A percentile compares a stretch with the other conserved stretches of the same genome.
phyloP scores from a whole-genome alignment of 805 yeast genomes.

The Lachancea mirantina region DNA sequence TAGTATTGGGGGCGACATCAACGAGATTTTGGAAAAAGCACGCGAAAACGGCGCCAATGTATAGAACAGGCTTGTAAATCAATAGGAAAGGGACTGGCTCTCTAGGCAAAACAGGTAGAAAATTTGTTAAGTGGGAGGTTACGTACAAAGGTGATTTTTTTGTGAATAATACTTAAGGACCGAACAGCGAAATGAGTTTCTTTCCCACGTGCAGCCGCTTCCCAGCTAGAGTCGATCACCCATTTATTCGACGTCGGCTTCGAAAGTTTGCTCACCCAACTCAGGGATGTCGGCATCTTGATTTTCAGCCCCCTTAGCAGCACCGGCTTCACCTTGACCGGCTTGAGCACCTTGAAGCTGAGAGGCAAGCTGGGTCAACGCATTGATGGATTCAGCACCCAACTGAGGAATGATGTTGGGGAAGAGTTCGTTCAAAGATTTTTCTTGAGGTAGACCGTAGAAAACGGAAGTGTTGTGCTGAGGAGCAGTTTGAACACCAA shows the following conservation, averaged over 20 bases:
- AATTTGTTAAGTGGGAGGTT: too few species aligned
- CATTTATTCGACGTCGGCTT: constrained; percentile 34
- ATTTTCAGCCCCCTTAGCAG: constrained; percentile 43
- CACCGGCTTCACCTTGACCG: constrained; percentile 43
- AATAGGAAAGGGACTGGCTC: too few species aligned
- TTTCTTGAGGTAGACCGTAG: constrained; percentile 92
- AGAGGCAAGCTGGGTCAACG: constrained; percentile 83
- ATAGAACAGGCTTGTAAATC: too few species aligned
- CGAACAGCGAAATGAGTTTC: too few species aligned
- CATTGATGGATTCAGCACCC: constrained; percentile 90
- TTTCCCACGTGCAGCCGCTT: too few species aligned
- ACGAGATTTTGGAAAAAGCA: constrained; percentile 28
- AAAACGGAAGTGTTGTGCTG: constrained; percentile 88
- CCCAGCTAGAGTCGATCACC: too few species aligned
- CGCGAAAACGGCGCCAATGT: constrained; percentile 23
- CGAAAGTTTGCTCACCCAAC: constrained; percentile 26
- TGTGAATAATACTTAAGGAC: too few species aligned
- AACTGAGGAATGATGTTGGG: constrained; percentile 93
- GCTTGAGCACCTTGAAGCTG: constrained; percentile 60
- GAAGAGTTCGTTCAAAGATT: constrained; percentile 82
- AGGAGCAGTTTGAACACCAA: constrained; percentile 90
- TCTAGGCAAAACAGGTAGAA: too few species aligned
- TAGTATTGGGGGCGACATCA: constrained; percentile 33
- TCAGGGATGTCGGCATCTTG: constrained; percentile 67
- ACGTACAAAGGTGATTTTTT: too few species aligned